Percentiles rank a stretch among this genome's conserved stretches.
These are phyloP conservation scores for Theobroma cacao DNA, from an alignment of 345 rosid genomes.

Conservation along the genomic window DNA sequence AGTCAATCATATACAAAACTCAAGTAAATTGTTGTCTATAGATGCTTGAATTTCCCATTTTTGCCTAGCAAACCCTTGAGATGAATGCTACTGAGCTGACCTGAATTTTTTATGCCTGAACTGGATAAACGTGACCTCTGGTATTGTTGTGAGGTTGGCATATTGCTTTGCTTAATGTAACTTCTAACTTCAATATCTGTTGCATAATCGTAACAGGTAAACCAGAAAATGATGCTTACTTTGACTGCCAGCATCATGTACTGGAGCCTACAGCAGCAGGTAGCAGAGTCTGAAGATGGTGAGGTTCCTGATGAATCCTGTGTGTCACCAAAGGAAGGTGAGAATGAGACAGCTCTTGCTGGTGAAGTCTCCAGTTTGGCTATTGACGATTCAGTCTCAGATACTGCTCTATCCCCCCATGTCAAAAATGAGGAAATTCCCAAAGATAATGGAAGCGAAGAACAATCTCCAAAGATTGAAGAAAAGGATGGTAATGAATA, in stretches of 20 bases:
- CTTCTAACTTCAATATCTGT: not conserved
- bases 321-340: slow-evolving; percentile 15
- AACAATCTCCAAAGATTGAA: not conserved
- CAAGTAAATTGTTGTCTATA: not conserved
- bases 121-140: not conserved
- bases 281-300: slow-evolving; percentile 37
- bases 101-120: not conserved
- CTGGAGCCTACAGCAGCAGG: slow-evolving; percentile 79
- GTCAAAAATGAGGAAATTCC: not conserved
- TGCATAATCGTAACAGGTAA: slow-evolving; percentile 50
- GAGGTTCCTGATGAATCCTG: slow-evolving; percentile 25
- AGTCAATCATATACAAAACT: not conserved
- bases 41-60: not conserved
- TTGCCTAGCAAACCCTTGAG: not conserved
- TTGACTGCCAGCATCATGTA: slow-evolving; percentile 92
- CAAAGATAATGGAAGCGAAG: not conserved
- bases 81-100: not conserved
- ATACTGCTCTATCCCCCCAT: slow-evolving; percentile 4
- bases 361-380: slow-evolving; percentile 35
- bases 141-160: not conserved
- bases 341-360: slow-evolving; percentile 23
- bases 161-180: not conserved
- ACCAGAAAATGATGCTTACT: slow-evolving; percentile 95
- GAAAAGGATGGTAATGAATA: slow-evolving; percentile 1
- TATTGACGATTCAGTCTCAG: slow-evolving; percentile 21